Percentiles rank a stretch among this genome's conserved stretches.
These are phyloP conservation scores for Camillea tinctor DNA, from an alignment of 2,329 filamentous ascomycete species.

Conservation along the genomic window DNA sequence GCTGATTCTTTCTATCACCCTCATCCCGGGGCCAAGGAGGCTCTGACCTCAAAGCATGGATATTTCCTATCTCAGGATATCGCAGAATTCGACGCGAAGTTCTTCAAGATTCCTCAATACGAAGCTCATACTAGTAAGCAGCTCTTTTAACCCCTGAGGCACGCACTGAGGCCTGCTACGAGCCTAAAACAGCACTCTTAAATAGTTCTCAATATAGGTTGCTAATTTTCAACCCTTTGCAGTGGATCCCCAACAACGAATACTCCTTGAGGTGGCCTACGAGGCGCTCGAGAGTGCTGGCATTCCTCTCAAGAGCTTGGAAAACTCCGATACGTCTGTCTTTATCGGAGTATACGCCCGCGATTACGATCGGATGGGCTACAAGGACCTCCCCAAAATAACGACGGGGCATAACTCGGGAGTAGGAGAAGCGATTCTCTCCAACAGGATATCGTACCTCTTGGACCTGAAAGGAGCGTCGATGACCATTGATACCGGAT, in stretches of 20 bases:
- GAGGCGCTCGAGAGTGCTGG: conserved; percentile 36
- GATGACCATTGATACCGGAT: conserved; percentile 12
- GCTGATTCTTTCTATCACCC: conserved; percentile 15
- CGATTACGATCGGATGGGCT: conserved; percentile 20
- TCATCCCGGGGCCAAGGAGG: conserved; percentile 21
- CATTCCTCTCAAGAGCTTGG: conserved; percentile 10
- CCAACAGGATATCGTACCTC: conserved; percentile 25
- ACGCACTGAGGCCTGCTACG: not conserved
- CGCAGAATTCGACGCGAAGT: conserved; percentile 37
- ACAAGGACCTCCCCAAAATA: conserved; percentile 17
- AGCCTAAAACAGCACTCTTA: too few relatives aligned
- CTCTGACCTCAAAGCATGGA: conserved; percentile 21
- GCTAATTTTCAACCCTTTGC: conserved; percentile 9
- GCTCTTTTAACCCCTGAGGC: not conserved
- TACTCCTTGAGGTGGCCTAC: conserved; percentile 40
- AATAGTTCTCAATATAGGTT: too few relatives aligned
- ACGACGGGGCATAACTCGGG: conserved; percentile 28
- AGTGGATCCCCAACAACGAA: conserved; percentile 41
- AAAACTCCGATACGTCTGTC: conserved; percentile 14
- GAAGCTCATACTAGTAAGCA: conserved; percentile 25
- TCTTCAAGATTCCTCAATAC: conserved; percentile 40
- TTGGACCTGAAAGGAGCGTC: conserved; percentile 13
- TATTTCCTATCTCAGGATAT: conserved; percentile 26
- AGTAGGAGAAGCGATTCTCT: conserved; percentile 22
- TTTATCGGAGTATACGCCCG: conserved; percentile 29